Conservation (phyloP, 108 stramenopile species). For the Cyclotella cryptica region DNA sequence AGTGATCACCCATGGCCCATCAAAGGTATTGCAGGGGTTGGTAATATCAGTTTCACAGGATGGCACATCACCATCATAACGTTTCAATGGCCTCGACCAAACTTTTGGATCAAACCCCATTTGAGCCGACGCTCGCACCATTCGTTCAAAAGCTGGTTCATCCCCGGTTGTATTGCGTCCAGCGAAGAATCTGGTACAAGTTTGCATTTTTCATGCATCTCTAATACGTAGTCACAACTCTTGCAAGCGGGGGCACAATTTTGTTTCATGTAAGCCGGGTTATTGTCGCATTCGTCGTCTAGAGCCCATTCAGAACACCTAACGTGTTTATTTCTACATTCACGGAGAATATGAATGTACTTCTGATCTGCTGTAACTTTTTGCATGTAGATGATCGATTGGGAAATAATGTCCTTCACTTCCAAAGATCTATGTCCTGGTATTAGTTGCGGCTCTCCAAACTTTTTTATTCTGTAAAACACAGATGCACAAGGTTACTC, state of each 20-base stretch:
- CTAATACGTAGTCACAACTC: conserved; percentile 29
- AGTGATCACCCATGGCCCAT: conserved; percentile 78
- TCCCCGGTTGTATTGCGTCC: conserved; percentile 24
- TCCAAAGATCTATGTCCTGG: neutral
- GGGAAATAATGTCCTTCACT: neutral
- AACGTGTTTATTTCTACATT: conserved; percentile 16
- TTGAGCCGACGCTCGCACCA: conserved; percentile 17
- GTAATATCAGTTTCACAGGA: conserved; percentile 26
- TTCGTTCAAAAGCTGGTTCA: conserved; percentile 31
- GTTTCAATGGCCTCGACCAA: conserved; percentile 31
- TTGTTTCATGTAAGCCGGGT: conserved; percentile 27
- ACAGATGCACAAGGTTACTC: neutral
- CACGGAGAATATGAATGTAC: conserved; percentile 11
- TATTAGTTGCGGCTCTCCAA: conserved; percentile 6
- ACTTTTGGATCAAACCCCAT: conserved; percentile 43
- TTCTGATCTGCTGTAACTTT: neutral
- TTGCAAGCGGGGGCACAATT: conserved; percentile 43
- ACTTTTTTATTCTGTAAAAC: neutral
- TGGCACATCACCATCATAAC: conserved; percentile 5
- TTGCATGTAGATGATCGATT: conserved; percentile 13
- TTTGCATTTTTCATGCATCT: conserved; percentile 15
- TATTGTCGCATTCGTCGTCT: conserved; percentile 18
- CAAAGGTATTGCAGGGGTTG: neutral
- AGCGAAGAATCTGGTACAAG: neutral
- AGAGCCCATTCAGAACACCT: conserved; percentile 38